phyloP scores from a whole-genome alignment of 2,329 filamentous ascomycete genomes.

The Neonectria magnoliae region DNA sequence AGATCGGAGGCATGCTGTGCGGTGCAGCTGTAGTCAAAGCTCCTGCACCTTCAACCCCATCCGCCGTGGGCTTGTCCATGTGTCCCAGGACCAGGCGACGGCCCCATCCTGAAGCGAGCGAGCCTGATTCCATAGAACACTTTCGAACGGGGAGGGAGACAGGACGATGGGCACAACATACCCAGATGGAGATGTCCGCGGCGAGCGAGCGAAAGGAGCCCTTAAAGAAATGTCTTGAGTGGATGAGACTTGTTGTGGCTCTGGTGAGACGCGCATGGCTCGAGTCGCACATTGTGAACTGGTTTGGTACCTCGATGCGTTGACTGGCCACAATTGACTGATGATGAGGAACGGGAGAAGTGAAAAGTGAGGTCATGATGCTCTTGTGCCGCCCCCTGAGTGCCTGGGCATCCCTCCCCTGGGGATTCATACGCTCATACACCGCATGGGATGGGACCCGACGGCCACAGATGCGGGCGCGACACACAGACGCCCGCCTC shows the following conservation, averaged over 20 bases:
- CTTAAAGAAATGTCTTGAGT: slow-evolving; percentile 22
- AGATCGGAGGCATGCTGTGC: neutral
- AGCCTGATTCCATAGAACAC: neutral
- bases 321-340: slow-evolving; percentile 10
- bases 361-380: slow-evolving; percentile 15
- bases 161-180: neutral
- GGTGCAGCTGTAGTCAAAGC: neutral
- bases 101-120: neutral
- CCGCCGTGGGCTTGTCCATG: neutral
- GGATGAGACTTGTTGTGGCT: slow-evolving; percentile 25
- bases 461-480: neutral
- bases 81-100: neutral
- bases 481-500: neutral
- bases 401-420: slow-evolving; percentile 5
- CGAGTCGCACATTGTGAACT: slow-evolving; percentile 23
- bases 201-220: slow-evolving; percentile 1
- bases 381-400: slow-evolving; percentile 13
- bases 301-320: neutral
- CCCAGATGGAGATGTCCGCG: neutral
- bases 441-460: neutral
- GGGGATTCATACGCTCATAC: neutral
- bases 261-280: slow-evolving; percentile 32
- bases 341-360: neutral
- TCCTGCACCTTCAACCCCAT: neutral
- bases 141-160: neutral